Evolutionary conservation across 1,139 yeast species (phyloP).

Genomic region (Meyerozyma sp.): DNA sequence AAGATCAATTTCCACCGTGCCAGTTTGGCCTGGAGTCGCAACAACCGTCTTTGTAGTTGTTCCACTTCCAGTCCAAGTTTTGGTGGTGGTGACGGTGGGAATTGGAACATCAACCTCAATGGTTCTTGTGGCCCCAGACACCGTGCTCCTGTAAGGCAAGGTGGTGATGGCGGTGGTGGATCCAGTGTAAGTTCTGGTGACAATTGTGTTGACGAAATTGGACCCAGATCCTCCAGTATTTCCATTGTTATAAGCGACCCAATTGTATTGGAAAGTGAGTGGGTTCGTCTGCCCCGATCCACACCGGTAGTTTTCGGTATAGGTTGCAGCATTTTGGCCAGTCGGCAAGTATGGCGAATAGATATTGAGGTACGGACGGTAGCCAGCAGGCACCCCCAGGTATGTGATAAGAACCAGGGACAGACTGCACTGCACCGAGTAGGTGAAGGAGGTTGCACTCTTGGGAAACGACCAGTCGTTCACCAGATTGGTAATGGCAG

Average conservation of each 20-base stretch:
- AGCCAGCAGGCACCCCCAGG: not conserved
- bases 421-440: not conserved
- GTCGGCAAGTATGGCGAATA: not conserved
- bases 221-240: constrained; percentile 3
- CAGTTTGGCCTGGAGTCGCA: too few species aligned
- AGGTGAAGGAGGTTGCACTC: not conserved
- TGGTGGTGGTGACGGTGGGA: too few species aligned
- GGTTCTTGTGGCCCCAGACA: not conserved
- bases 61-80: too few species aligned
- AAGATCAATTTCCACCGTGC: too few species aligned
- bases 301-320: not conserved
- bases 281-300: not conserved
- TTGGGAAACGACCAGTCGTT: constrained; percentile 3
- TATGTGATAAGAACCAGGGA: not conserved
- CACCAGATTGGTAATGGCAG: not conserved
- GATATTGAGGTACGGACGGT: not conserved
- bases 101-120: too few species aligned
- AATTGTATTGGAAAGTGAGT: not conserved
- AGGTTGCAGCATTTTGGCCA: constrained; percentile 3
- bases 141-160: constrained; percentile 8
- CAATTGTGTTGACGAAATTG: constrained; percentile 1
- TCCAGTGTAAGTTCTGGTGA: constrained; percentile 5
- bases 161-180: constrained; percentile 8
- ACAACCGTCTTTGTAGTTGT: too few species aligned
- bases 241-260: constrained; percentile 8